A percentile compares a stretch with the other conserved stretches of the same genome.
These are phyloP conservation scores for Vigna radiata DNA, from an alignment of 306 rosid species.

Conservation along the genomic window DNA sequence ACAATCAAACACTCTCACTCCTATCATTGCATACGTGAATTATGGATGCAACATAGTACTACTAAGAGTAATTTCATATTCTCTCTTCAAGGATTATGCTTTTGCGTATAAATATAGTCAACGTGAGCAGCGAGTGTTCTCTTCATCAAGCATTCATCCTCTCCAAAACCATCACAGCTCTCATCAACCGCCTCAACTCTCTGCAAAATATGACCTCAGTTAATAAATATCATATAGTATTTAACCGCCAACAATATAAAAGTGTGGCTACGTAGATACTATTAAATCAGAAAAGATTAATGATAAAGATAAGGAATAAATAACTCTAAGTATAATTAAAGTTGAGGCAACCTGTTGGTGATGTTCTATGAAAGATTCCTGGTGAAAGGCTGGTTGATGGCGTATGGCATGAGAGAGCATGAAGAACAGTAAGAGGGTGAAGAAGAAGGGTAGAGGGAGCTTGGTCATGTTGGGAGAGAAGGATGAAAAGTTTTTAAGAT, in stretches of 20 bases:
- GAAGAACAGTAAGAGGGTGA: constrained; percentile 41
- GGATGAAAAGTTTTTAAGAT: neutral
- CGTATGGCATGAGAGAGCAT: constrained; percentile 42
- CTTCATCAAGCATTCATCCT: constrained; percentile 58
- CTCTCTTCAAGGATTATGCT: constrained; percentile 44
- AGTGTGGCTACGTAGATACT: neutral
- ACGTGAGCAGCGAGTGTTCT: constrained; percentile 56
- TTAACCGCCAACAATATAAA: neutral
- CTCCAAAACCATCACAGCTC: constrained; percentile 48
- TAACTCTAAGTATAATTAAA: neutral
- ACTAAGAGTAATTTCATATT: neutral
- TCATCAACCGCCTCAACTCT: constrained; percentile 36
- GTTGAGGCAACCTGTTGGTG: constrained; percentile 36
- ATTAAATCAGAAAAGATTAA: no score
- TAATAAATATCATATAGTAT: neutral
- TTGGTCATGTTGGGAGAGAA: constrained; percentile 38
- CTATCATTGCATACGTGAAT: neutral
- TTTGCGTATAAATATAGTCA: constrained; percentile 58
- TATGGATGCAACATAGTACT: neutral
- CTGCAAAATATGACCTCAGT: constrained; percentile 1
- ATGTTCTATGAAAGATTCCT: neutral
- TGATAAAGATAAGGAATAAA: no score
- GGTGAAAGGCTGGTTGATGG: constrained; percentile 32
- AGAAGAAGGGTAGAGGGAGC: constrained; percentile 38
- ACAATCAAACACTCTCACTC: neutral